These are phyloP conservation scores for Pythium guiyangense DNA, from an alignment of 352 stramenopile genomes.

Conservation along the genomic window DNA sequence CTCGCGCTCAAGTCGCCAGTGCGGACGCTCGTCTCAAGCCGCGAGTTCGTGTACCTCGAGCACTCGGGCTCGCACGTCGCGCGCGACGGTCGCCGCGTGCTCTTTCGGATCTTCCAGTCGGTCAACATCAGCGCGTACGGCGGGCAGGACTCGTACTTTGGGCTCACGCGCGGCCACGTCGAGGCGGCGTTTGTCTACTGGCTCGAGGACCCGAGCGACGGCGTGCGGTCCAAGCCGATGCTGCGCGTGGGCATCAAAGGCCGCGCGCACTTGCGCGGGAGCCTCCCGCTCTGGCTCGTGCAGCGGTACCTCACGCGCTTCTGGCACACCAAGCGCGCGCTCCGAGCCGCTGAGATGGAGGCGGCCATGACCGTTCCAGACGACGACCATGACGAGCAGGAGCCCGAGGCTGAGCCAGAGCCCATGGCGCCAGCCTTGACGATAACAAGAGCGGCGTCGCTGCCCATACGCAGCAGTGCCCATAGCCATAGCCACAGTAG, in stretches of 20 bases:
- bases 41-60: slow-evolving; percentile 70
- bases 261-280: slow-evolving; percentile 55
- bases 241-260: slow-evolving; percentile 61
- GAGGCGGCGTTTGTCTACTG: slow-evolving; percentile 67
- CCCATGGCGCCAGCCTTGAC: neutral
- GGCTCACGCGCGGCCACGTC: slow-evolving; percentile 57
- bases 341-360: slow-evolving; percentile 1
- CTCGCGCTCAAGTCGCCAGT: slow-evolving; percentile 59
- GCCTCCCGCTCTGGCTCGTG: slow-evolving; percentile 44
- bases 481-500: neutral
- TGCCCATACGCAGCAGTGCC: neutral
- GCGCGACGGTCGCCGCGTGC: slow-evolving; percentile 36
- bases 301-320: slow-evolving; percentile 61
- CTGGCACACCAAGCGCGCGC: slow-evolving; percentile 35
- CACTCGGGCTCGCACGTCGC: slow-evolving; percentile 56
- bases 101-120: slow-evolving; percentile 65
- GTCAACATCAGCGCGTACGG: slow-evolving; percentile 56
- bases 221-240: slow-evolving; percentile 13
- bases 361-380: neutral
- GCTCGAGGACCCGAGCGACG: slow-evolving; percentile 31
- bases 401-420: too few species aligned
- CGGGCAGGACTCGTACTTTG: slow-evolving; percentile 60
- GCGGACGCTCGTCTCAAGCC: slow-evolving; percentile 48
- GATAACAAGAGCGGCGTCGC: neutral
- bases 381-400: neutral